A percentile compares a stretch with the other conserved stretches of the same genome.
phyloP scores from a whole-genome alignment of 441 rosid genomes.

The Bocquillonia castaneifolia region DNA sequence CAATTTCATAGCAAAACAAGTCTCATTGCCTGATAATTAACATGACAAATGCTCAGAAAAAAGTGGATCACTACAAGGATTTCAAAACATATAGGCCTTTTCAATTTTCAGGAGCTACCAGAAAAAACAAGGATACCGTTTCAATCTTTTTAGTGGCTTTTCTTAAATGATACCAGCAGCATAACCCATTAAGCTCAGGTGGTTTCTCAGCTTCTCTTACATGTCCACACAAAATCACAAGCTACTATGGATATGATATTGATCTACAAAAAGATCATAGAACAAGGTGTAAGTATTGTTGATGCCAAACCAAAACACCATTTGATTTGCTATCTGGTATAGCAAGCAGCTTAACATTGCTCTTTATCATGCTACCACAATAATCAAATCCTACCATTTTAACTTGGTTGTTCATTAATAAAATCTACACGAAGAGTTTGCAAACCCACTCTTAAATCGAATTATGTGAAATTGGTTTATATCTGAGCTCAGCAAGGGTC shows the following conservation, averaged over 20 bases:
- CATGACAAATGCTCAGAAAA: not conserved
- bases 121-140: not conserved
- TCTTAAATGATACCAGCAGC: too few relatives aligned
- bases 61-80: not conserved
- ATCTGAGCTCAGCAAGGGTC: not conserved
- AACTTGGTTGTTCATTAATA: not conserved
- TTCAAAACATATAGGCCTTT: not conserved
- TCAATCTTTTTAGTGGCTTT: not conserved
- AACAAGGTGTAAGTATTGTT: not conserved
- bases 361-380: not conserved
- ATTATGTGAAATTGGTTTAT: not conserved
- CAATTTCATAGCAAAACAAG: not conserved
- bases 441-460: not conserved
- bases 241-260: not conserved
- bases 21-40: not conserved
- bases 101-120: not conserved
- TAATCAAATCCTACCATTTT: not conserved
- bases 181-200: not conserved
- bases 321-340: not conserved
- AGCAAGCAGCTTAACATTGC: not conserved
- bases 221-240: not conserved
- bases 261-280: not conserved
- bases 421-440: not conserved
- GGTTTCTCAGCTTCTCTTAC: conserved; percentile 3
- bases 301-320: not conserved